Base-by-base conservation (phyloP, 2,329 filamentous ascomycete genomes). In the Colletotrichum orchidophilum region DNA sequence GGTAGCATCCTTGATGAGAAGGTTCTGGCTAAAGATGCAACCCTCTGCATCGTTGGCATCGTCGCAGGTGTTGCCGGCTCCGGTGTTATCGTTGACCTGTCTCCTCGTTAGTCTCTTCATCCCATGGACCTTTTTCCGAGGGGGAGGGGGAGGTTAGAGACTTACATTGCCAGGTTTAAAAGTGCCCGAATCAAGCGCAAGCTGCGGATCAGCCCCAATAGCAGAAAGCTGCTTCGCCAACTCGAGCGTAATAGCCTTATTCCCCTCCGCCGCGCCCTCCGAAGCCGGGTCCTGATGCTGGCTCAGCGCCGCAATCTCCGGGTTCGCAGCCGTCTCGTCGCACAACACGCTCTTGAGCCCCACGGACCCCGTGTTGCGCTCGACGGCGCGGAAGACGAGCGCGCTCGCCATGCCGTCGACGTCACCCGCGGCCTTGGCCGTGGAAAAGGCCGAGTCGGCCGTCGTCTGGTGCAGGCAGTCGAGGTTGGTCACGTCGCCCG, bases 211-310 rank as follows among this genome's bases (percentile, higher is more conserved):
- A 33, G 88, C 91, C 15, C 91, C 91, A 73, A 93, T 84, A 5
- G 83, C 81, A 24, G 86, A 85, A 62, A 93, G 87, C 80, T 92
- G 88, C 63, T 83, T 80, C 21, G 91, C 90, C 3, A 92, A 82
- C 54, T 85, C 85, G 7, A 91, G 82, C 57, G 88, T 86, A 74
- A 92, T 87, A 42, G 83, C 82, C 82, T 91, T 91, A 84, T 93
- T 93, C 58, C 83, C 81, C 1, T 78, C 85, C 15, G 86, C 84
- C 13, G 90, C 88, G 52, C 85, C 86, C 3, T 84, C 77, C 0
- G 88, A 88, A 24, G 91, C 91, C 31, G 91, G 90, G 78, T 93
- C 91, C 81, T 93, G 90, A 80, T 93, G 91, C 80, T 92, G 90
- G 64, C 84, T 81, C 70, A 93, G 78, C 53, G 89, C 89, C 31